Evolutionary conservation across 78 protist species (phyloP), one percentile per base, ranked within the genome.

Genomic region (Mastigamoeba balamuthi): DNA sequence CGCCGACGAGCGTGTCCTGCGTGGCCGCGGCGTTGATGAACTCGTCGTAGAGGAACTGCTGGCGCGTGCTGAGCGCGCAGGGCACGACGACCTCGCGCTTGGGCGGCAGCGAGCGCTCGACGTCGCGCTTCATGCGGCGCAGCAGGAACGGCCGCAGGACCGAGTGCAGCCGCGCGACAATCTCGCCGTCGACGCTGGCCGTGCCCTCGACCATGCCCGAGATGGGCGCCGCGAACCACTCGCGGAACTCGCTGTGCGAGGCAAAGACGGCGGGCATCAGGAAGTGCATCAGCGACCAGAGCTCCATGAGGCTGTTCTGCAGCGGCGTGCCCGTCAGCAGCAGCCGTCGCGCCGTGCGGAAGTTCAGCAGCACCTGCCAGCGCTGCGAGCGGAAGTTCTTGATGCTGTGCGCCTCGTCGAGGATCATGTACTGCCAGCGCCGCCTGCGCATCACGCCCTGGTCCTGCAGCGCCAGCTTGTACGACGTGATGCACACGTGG

Each of bases 361-460:
- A 86, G 36, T 66, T 25, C 29, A 86, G 88, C 76, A 97, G 69
- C 9, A 73, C 74, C 78, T 92, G 92, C 94, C 95, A 94, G 10
- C 88, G 67, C 75, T 82, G 72, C 25, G 93, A 69, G 44, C 74
- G 42, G 48, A 76, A 86, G 90, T 97, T 95, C 79, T 95, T 92
- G 72, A 97, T 92, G 85, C 86, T 41, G 64, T 95, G 99, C 37
- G 97, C 99, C 68, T 95, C 98, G 75, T 95, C 99, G 27, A 95
- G 89, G 35, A 97, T 73, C 33, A 95, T n/a, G 83, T 91, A 95
- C 40, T 67, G 66, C 97, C 97, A 95, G 41, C 42, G 9, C 67
- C 82, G 82, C 37, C 94, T 75, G 6, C 87, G 48, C 67, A 94
- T 90, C 39, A 80, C 65, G 39, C 40, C 25, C 29, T 74, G 79